Evolutionary conservation across 2,329 filamentous ascomycete genomes (phyloP), one percentile per base, ranked within the genome.

Genomic region (Elsinoe batatas): DNA sequence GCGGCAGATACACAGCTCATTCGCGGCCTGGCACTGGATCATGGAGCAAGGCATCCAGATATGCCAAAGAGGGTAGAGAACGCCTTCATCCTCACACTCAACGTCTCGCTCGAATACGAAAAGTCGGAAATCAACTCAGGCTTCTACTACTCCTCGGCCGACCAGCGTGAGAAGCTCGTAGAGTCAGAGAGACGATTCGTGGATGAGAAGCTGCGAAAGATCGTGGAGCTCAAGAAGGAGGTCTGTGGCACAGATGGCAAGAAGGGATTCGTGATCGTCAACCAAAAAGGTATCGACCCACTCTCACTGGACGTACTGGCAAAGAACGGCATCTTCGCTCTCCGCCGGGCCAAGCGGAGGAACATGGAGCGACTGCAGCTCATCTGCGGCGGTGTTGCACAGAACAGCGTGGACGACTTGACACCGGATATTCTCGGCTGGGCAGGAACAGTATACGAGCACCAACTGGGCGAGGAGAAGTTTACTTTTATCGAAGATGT

Each of bases 321-420:
- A 61, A 98, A 98, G 83, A 97, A 98, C 70, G 91, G 91, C 63
- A 98, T 98, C 65, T 82, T 97, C 62, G 93, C 93, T 54, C 81
- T 98, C 60, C 84, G 93, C 66, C 82, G 93, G 70, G 93, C 93
- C 38, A 98, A 98, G 85, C 82, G 93, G 72, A 87, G 93, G 69
- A 98, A 98, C 76, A 98, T 98, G 93, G 93, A 98, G 79, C 84
- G 93, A 66, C 77, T 98, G 62, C 93, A 98, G 74, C 82, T 98
- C 61, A 82, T 97, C 59, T 96, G 91, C 68, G 93, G 93, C 57
- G 93, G 93, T 67, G 77, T 80, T 54, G 84, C 93, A 55, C 91
- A 96, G 73, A 98, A 98, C 80, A 95, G 88, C 65, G 91, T 96
- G 4, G 93, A 98, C 38, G 93, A 97, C 66, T 74, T 98, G 59